Evolutionary conservation across 768 basidiomycete species (phyloP), one percentile per base, ranked within the genome.

Genomic region (Auriscalpium orientale): DNA sequence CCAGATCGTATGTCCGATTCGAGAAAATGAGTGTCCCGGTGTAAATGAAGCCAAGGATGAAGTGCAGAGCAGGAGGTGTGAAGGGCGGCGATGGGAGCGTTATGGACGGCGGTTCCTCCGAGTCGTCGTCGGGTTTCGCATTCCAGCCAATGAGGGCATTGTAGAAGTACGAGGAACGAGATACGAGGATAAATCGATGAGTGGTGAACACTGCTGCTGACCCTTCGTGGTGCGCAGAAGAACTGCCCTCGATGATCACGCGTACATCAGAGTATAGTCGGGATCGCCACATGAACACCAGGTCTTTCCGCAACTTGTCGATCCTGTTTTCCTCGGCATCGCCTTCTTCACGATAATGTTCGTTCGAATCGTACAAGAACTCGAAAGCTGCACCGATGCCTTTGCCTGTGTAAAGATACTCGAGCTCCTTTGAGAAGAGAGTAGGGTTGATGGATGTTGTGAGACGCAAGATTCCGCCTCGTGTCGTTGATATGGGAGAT

Each of bases 261-360:
- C 87, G 83, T 21, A 95, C 82, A 69, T 98, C 95, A 2, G 92
- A 91, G 68, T 94, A 98, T 16, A 98, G 82, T 49, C 93, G 84
- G 12, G 89, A 90, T 35, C 95, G 76, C 95, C 95, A 98, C 92
- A 94, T 95, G 75, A 87, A 97, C 21, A 95, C 89, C 33, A 97
- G 78, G 66, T 98, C 95, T 70, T 92, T 91, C 58, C 91, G 83
- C 10, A 97, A 81, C 71, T 93, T 91, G 69, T 92, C 91, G 43
- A 90, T 72, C 13, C 91, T 74, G 46, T 79, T 73, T 60, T 77
- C 82, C 68, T 73, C 81, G 9, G 71, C 76, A 61, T 75, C 74
- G 52, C 70, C 82, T 54, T 73, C 74, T 40, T 71, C 74, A 44
- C 68, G 68, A 56, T 59, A 57, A 45, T 66, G 70, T 61, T 73